Base-by-base conservation (phyloP, 441 rosid genomes). In the Bocquillonia castaneifolia region DNA sequence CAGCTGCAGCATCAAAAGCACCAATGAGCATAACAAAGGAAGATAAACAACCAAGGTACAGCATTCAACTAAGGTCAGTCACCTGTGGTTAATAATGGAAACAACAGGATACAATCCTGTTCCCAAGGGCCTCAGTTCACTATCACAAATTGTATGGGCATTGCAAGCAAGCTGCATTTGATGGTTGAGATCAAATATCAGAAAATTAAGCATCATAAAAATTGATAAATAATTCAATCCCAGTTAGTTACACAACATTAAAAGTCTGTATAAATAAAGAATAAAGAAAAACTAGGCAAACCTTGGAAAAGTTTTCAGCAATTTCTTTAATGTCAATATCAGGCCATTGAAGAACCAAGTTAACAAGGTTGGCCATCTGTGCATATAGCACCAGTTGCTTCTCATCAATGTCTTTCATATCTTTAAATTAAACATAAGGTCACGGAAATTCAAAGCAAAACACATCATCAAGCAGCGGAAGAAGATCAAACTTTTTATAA, bases 61-160 rank as follows among this genome's bases (percentile, higher is more conserved):
- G 14, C 58, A 71, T 59, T 48, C 22, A 59, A 25, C 42, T 20
- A 65, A 63, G 59, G 68, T 4, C 45, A 61, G 67, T 74, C 80
- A 92, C 98, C 97, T 94, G 84, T 92, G 99, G 67, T 94, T 94
- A 73, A 92, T 86, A 53, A 94, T 83, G 60, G 99, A 92, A 75
- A 92, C 71, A 59, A 92, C 80, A 61, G 98, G 98, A 80, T 86
- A 94, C 59, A 94, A 69, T 73, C 98, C 98, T n/a, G 94, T 92
- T 66, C 96, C 99, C 28, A 85, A 63, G n/a, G 98, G 97, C 75
- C 93, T 92, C 71, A 94, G 75, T 82, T 94, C 99, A 78, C 91
- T 82, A 71, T 95, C 96, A 72, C 96, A 90, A 77, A 95, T 87
- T 81, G 85, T 83, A 79, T 92, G 99, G 61, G 98, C 97, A 84